These are phyloP conservation scores for Cystofilobasidium macerans DNA, from an alignment of 768 basidiomycete genomes.

Conservation along the genomic window DNA sequence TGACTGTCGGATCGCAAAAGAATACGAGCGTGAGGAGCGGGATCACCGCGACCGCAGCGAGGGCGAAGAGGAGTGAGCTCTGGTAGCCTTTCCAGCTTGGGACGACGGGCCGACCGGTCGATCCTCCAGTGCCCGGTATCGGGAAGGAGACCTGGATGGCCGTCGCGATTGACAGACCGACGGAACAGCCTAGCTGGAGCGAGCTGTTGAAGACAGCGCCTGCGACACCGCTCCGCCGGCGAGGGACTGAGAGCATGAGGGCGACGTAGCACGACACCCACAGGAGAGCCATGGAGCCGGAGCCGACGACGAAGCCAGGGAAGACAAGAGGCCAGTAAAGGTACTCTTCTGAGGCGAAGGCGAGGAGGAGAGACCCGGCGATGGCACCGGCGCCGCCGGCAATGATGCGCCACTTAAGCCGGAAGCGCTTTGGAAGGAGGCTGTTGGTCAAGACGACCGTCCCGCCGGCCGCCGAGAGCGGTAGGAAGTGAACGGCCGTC, in stretches of 20 bases:
- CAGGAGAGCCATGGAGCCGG: slow-evolving; percentile 4
- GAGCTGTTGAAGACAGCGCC: slow-evolving; percentile 12
- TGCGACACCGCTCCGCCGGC: slow-evolving; percentile 30
- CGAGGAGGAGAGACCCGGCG: neutral
- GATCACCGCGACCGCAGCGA: neutral
- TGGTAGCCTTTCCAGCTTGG: neutral
- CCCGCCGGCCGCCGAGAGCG: neutral
- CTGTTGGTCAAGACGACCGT: neutral
- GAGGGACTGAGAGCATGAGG: slow-evolving; percentile 22
- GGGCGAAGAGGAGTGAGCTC: neutral
- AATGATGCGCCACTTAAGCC: neutral
- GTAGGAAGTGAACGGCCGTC: slow-evolving; percentile 17
- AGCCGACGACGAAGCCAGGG: slow-evolving; percentile 1
- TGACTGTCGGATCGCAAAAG: neutral
- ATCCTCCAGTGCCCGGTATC: neutral
- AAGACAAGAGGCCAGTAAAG: slow-evolving; percentile 1
- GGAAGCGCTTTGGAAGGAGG: neutral
- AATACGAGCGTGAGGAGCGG: neutral
- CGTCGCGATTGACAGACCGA: neutral
- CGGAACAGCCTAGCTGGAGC: neutral
- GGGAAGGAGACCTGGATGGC: neutral
- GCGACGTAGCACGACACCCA: neutral
- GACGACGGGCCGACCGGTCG: too few species aligned
- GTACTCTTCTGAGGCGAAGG: neutral
- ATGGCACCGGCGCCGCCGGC: neutral